These are phyloP conservation scores for Parastagonospora avenae DNA, from an alignment of 2,329 filamentous ascomycete genomes.

Conservation along the genomic window DNA sequence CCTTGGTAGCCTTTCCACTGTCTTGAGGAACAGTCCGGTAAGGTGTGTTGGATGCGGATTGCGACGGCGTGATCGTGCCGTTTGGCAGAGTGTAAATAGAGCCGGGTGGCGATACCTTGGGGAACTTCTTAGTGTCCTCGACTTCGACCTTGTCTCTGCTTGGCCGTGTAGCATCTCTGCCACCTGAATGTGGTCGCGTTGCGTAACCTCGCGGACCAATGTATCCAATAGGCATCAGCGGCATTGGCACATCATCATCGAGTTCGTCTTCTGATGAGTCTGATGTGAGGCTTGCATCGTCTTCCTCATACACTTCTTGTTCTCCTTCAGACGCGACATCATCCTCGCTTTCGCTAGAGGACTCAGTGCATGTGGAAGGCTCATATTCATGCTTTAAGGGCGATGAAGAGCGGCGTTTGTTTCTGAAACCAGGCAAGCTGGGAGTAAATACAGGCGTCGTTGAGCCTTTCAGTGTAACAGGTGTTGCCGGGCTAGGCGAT, in stretches of 20 bases:
- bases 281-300: constrained; percentile 53
- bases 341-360: constrained; percentile 62
- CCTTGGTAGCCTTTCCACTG: constrained; percentile 58
- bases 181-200: constrained; percentile 14
- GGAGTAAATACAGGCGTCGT: constrained; percentile 57
- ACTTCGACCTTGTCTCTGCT: constrained; percentile 12
- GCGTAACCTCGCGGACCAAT: constrained; percentile 22
- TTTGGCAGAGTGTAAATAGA: constrained; percentile 47
- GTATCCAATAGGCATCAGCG: constrained; percentile 40
- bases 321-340: constrained; percentile 53
- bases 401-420: constrained; percentile 79
- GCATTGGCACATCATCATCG: constrained; percentile 53
- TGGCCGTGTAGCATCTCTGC: constrained; percentile 14
- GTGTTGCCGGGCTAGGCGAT: constrained; percentile 57
- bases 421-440: constrained; percentile 49
- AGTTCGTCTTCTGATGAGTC: constrained; percentile 63
- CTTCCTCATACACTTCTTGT: constrained; percentile 57
- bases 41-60: constrained; percentile 79
- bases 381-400: constrained; percentile 97
- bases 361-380: constrained; percentile 74
- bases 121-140: constrained; percentile 43
- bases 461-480: constrained; percentile 51
- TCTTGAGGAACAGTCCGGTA: constrained; percentile 61
- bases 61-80: constrained; percentile 73
- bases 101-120: constrained; percentile 50